A percentile compares a stretch with the other conserved stretches of the same genome.
Conservation (phyloP, 495 filamentous ascomycete genomes). For the Neurospora sp. region DNA sequence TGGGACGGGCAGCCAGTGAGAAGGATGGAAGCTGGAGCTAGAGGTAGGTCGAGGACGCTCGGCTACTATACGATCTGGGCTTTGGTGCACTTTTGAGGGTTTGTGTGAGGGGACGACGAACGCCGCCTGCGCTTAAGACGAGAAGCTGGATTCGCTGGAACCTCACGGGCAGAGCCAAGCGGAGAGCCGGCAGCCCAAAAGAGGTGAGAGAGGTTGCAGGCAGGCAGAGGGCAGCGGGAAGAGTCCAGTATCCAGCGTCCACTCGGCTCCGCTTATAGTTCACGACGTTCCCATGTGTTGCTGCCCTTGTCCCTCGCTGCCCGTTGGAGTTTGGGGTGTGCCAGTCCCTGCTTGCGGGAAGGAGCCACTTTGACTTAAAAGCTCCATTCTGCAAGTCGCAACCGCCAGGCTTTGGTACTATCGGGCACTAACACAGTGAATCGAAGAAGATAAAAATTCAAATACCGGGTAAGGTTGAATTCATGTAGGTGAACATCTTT, state of each 20-base stretch:
- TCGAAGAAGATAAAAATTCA: not conserved
- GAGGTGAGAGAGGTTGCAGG: not conserved
- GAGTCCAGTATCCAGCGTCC: not conserved
- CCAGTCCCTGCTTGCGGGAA: not conserved
- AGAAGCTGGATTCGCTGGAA: not conserved
- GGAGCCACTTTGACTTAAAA: not conserved
- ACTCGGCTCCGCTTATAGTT: not conserved
- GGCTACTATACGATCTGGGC: not conserved
- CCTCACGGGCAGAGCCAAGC: not conserved
- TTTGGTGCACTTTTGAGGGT: not conserved
- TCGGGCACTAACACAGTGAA: not conserved
- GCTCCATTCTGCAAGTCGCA: not conserved
- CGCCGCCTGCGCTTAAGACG: not conserved
- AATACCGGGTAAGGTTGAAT: not conserved
- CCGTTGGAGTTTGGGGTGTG: not conserved
- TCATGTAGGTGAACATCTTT: not conserved
- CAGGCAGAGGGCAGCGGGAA: not conserved
- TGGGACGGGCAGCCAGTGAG: not conserved
- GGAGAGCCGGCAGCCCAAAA: not conserved
- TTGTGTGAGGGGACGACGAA: not conserved
- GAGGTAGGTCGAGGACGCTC: not conserved
- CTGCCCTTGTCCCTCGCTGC: not conserved
- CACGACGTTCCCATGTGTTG: not conserved
- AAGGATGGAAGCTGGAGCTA: not conserved
- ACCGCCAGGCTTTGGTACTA: not conserved